Base-by-base conservation (phyloP, 305 asterid genomes). In the Rubia tinctorum region DNA sequence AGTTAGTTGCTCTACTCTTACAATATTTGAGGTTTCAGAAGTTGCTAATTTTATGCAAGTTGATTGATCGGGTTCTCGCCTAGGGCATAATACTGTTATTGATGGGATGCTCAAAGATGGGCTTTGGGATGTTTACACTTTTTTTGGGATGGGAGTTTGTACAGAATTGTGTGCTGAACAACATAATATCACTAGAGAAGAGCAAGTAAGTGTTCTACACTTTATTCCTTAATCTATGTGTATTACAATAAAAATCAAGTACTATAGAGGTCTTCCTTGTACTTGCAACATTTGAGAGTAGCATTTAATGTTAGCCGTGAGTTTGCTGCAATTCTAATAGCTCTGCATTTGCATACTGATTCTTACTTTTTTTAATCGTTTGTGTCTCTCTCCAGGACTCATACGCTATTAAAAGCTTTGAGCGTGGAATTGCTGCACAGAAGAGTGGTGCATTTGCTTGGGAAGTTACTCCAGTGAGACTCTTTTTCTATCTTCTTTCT, bases 81-180 rank as follows among this genome's bases (percentile, higher is more conserved):
- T 95, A 15, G 99, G 99, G 69, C 97, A 95, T 80, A 96, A 92
- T 56, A 71, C 85, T 67, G 80, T 92, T 59, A 74, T 92, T 66
- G 99, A 95, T 82, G 99, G 99, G 80, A 88, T 95, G 98, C 81
- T 90, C 37, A 95, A 95, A 87, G 98, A 95, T 80, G 99, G 99
- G 66, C 91, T 95, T 72, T 95, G 99, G 99, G 99, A 95, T 77
- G 97, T 88, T 45, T 95, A 95, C 85, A 92, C 92, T 80, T 97
- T 92, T 80, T 83, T 89, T 44, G 97, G 95, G 67, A 95, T 95
- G 99, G 99, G 99, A 23, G 89, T 88, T 61, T 95, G 99, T 86
- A 98, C 85, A 34, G 99, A 95, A 79, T 34, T 92, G 59, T 95
- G 99, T 80, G 97, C 98, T 76, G 96, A 87, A 72, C 87, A 82